Conservation (phyloP, 2,329 filamentous ascomycete genomes). For the Fusarium verticillioides region DNA sequence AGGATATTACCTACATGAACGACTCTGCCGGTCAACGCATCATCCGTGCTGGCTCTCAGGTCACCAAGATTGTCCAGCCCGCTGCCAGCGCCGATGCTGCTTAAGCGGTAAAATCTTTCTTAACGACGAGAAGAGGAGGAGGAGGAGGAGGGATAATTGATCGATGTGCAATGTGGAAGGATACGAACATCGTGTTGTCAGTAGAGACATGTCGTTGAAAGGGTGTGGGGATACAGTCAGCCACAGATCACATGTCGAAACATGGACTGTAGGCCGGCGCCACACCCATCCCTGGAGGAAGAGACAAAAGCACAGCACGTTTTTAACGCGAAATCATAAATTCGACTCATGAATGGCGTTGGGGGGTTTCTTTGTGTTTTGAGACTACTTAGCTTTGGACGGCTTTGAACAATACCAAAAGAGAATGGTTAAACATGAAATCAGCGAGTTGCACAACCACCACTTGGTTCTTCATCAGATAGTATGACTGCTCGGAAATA, state of each 20-base stretch:
- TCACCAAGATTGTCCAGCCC: conserved; percentile 84
- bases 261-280: background rate
- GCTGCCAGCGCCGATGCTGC: conserved; percentile 87
- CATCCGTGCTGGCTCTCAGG: conserved; percentile 85
- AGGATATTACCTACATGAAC: conserved; percentile 82
- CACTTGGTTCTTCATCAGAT: background rate
- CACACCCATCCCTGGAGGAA: conserved; percentile 9
- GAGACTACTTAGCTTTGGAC: conserved; percentile 26
- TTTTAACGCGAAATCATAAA: conserved; percentile 37
- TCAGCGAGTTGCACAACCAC: conserved; percentile 1
- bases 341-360: conserved; percentile 45
- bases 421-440: conserved; percentile 22
- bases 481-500: conserved; percentile 26
- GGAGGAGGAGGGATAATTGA: conserved; percentile 35
- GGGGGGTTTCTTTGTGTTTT: conserved; percentile 37
- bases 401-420: conserved; percentile 33
- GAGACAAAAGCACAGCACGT: conserved; percentile 25
- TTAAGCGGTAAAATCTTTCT: conserved; percentile 51
- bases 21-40: conserved; percentile 85
- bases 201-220: conserved; percentile 28
- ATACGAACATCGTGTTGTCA: conserved; percentile 17
- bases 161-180: conserved; percentile 22
- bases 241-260: conserved; percentile 37
- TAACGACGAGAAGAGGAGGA: conserved; percentile 33
- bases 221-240: conserved; percentile 25